These are phyloP conservation scores for Choiromyces venosus DNA, from an alignment of 495 filamentous ascomycete species.

Conservation along the genomic window DNA sequence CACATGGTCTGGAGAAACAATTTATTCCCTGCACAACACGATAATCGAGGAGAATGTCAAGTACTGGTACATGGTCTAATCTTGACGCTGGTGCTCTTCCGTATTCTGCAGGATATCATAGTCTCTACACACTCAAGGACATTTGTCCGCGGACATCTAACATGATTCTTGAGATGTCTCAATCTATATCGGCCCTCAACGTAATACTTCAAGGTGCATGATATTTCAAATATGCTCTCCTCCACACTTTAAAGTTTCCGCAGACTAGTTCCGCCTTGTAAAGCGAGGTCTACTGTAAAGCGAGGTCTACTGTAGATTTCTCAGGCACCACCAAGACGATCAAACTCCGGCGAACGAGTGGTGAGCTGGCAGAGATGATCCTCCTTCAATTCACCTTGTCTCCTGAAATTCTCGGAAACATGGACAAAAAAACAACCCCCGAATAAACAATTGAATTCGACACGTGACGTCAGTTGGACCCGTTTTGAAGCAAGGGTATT, in stretches of 20 bases:
- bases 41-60: no score
- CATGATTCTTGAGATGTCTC: not conserved
- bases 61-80: not conserved
- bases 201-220: not conserved
- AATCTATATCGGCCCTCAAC: not conserved
- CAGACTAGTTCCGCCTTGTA: not conserved
- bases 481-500: not conserved
- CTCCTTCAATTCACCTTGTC: not conserved
- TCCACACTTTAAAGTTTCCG: no score
- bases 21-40: no score
- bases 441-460: not conserved
- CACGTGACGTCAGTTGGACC: not conserved
- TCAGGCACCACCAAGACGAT: not conserved
- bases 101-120: not conserved
- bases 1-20: no score
- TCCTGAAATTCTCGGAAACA: no score
- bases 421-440: not conserved
- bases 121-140: not conserved
- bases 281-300: no score
- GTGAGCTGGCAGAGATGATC: not conserved
- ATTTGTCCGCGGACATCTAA: not conserved
- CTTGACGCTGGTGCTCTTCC: not conserved
- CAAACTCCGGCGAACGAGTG: not conserved
- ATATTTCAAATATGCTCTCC: not conserved
- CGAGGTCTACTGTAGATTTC: not conserved